phyloP scores from a whole-genome alignment of 192 early-diverging fungal genomes.

The Coemansia nantahalensis region DNA sequence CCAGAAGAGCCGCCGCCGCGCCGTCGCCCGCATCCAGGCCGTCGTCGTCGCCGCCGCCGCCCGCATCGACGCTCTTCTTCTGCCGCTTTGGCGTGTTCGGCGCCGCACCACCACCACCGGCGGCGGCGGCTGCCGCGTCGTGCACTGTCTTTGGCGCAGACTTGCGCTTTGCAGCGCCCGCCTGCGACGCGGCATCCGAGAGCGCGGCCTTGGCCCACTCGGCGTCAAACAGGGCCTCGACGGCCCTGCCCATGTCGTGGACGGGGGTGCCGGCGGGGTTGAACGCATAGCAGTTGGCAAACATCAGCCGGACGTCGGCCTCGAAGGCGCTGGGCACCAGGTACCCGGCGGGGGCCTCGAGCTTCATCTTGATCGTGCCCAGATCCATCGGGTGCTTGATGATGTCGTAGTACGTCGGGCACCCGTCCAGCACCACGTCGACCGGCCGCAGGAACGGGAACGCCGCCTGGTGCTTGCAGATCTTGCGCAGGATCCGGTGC shows the following conservation, averaged over 20 bases:
- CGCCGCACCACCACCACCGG: no score
- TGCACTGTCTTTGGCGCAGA: not conserved
- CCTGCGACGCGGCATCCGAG: not conserved
- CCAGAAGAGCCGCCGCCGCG: no score
- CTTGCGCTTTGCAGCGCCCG: not conserved
- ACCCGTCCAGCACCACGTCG: conserved; percentile 59
- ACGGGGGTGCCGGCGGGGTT: conserved; percentile 72
- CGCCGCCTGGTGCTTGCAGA: conserved; percentile 53
- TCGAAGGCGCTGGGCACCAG: conserved; percentile 34
- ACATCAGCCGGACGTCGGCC: conserved; percentile 59
- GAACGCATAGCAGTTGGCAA: conserved; percentile 64
- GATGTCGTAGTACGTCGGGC: conserved; percentile 61
- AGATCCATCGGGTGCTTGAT: conserved; percentile 72
- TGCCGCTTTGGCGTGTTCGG: no score
- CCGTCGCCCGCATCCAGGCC: no score
- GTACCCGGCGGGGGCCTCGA: conserved; percentile 44
- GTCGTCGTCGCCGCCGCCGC: no score
- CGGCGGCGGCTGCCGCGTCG: no score
- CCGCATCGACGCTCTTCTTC: no score
- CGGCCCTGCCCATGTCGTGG: conserved; percentile 56
- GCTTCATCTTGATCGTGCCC: conserved; percentile 51
- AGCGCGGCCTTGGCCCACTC: conserved; percentile 33
- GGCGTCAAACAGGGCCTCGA: conserved; percentile 59
- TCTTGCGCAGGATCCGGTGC: conserved; percentile 41
- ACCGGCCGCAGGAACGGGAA: conserved; percentile 63